These are phyloP conservation scores for Mycena metata DNA, from an alignment of 768 basidiomycete species.

Conservation along the genomic window DNA sequence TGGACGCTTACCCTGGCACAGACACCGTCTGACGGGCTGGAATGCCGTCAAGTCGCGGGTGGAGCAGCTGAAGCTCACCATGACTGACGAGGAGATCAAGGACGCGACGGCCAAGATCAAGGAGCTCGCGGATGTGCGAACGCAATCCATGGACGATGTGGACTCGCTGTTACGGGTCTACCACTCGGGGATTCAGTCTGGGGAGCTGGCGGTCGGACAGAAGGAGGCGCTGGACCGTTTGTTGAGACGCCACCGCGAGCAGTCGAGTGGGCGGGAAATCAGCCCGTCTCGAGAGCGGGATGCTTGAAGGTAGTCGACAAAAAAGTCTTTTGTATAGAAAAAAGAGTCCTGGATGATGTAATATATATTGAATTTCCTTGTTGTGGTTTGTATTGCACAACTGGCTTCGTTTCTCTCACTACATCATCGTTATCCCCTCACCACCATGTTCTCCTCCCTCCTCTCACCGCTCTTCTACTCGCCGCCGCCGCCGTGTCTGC, in stretches of 20 bases:
- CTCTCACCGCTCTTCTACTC: conserved; percentile 55
- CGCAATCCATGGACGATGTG: conserved; percentile 99
- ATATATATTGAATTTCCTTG: too few relatives aligned
- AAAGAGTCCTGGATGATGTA: too few relatives aligned
- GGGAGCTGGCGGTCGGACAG: conserved; percentile 94
- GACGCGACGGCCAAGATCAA: conserved; percentile 99
- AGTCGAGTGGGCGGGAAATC: conserved; percentile 35
- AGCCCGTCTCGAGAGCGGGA: conserved; percentile 32
- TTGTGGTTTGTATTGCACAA: too few relatives aligned
- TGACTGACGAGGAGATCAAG: conserved; percentile 97
- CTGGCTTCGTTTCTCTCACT: neutral
- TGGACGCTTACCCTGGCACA: conserved; percentile 43
- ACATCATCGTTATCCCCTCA: conserved; percentile 11
- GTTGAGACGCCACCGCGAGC: conserved; percentile 80
- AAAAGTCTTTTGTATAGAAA: neutral
- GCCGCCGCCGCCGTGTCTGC: conserved; percentile 51
- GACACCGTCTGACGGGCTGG: conserved; percentile 97
- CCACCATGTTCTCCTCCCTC: conserved; percentile 56
- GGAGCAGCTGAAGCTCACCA: conserved; percentile 91
- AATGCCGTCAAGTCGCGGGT: conserved; percentile 99
- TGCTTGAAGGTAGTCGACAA: neutral
- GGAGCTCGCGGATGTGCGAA: conserved; percentile 97
- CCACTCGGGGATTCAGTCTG: conserved; percentile 93
- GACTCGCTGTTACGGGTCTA: conserved; percentile 96
- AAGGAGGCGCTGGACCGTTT: conserved; percentile 91